Percentiles rank a stretch among this genome's conserved stretches.
Conservation (phyloP, 257 asterid species). For the Ligustrum vulgare region DNA sequence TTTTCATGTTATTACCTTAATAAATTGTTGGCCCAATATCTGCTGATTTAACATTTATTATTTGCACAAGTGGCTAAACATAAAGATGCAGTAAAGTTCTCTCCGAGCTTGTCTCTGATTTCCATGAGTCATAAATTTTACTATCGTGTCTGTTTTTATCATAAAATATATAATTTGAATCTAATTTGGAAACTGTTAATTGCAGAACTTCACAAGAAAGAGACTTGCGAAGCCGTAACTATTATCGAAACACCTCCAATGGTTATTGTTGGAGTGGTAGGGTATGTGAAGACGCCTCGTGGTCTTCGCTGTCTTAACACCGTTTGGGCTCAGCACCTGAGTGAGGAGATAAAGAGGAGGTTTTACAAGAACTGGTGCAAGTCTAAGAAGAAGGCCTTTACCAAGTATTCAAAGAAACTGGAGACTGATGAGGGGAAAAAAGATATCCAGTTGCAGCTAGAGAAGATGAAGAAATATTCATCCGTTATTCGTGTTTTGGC, state of each 20-base stretch:
- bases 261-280: conserved; percentile 66
- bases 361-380: conserved; percentile 71
- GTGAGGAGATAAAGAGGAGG: conserved; percentile 64
- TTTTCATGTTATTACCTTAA: background rate
- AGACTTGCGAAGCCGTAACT: conserved; percentile 66
- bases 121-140: background rate
- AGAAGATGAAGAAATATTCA: conserved; percentile 52
- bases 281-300: conserved; percentile 63
- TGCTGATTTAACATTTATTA: background rate
- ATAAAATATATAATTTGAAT: background rate
- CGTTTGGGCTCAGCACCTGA: conserved; percentile 68
- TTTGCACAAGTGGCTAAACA: background rate
- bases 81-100: background rate
- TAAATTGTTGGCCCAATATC: no score
- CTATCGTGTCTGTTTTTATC: background rate
- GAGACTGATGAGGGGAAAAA: conserved; percentile 65
- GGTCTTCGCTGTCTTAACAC: conserved; percentile 66
- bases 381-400: conserved; percentile 66
- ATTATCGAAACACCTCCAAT: conserved; percentile 58
- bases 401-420: conserved; percentile 45
- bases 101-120: background rate
- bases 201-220: conserved; percentile 65
- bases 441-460: conserved; percentile 51
- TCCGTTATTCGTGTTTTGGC: conserved; percentile 53
- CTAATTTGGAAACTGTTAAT: conserved; percentile 18